A percentile compares a stretch with the other conserved stretches of the same genome.
phyloP scores from a whole-genome alignment of 441 rosid genomes.

The Sinapis alba region DNA sequence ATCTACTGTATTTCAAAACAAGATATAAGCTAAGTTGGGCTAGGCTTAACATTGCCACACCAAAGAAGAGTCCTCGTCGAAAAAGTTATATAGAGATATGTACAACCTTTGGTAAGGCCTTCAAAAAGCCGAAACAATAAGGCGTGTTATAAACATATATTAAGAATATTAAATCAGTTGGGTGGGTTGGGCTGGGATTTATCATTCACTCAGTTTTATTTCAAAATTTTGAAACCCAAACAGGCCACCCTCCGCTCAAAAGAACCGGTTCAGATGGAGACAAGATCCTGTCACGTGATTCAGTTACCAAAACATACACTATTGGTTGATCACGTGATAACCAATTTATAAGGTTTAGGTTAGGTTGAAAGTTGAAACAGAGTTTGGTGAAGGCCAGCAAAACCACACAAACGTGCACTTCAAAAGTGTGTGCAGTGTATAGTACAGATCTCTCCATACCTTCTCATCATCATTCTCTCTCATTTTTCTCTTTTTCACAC shows the following conservation, averaged over 20 bases:
- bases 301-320: neutral
- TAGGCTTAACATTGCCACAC: neutral
- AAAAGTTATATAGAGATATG: neutral
- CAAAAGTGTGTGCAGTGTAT: slow-evolving; percentile 23
- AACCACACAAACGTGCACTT: slow-evolving; percentile 39
- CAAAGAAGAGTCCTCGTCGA: neutral
- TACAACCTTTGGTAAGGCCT: neutral
- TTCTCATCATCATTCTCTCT: slow-evolving; percentile 35
- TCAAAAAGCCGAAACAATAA: neutral
- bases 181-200: neutral
- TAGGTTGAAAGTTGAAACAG: slow-evolving; percentile 20
- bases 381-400: slow-evolving; percentile 39
- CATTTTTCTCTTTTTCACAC: slow-evolving; percentile 23
- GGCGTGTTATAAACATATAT: neutral
- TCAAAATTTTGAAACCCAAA: neutral
- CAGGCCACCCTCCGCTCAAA: neutral
- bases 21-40: neutral
- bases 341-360: slow-evolving; percentile 33
- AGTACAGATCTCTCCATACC: slow-evolving; percentile 30
- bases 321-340: slow-evolving; percentile 41
- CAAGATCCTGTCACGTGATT: neutral
- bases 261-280: neutral
- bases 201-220: neutral
- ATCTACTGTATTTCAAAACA: neutral
- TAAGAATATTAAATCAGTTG: neutral